Conservation (phyloP, 73 alveolate genomes). For the Chromera velia region DNA sequence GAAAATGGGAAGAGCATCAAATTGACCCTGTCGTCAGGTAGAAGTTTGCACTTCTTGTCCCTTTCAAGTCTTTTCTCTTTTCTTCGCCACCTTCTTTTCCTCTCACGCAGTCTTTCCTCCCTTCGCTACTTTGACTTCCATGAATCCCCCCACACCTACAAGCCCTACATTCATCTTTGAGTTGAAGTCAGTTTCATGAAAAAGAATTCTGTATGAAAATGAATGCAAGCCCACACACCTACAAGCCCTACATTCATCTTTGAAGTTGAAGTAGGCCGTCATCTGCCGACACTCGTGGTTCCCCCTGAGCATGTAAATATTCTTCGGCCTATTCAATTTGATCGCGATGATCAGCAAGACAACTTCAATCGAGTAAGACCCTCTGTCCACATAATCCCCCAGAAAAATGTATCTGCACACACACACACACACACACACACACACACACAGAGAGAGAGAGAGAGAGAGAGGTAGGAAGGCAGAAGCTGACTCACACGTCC, state of each 20-base stretch:
- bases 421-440: neutral
- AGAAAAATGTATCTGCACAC: conserved; percentile 68
- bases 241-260: conserved; percentile 35
- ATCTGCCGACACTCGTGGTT: conserved; percentile 63
- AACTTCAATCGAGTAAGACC: conserved; percentile 68
- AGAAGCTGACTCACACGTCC: too few species aligned
- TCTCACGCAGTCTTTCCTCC: too few species aligned
- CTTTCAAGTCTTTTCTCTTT: too few species aligned
- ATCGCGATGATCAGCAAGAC: conserved; percentile 59
- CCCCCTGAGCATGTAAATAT: conserved; percentile 55
- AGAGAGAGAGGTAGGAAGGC: too few species aligned
- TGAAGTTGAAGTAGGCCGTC: conserved; percentile 62
- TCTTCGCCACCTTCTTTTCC: too few species aligned
- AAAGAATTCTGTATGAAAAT: conserved; percentile 88
- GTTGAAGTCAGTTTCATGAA: conserved; percentile 74
- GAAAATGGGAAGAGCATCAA: too few species aligned
- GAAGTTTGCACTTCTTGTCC: too few species aligned
- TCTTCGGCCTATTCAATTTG: conserved; percentile 47
- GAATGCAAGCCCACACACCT: too few species aligned
- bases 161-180: conserved; percentile 46
- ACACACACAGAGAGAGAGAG: too few species aligned
- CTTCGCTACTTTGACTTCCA: too few species aligned
- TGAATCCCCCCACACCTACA: too few species aligned
- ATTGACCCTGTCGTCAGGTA: too few species aligned
- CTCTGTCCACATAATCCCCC: conserved; percentile 94